Evolutionary conservation across 441 rosid genomes (phyloP), one percentile per base, ranked within the genome.

Genomic region (Brassica balearica): DNA sequence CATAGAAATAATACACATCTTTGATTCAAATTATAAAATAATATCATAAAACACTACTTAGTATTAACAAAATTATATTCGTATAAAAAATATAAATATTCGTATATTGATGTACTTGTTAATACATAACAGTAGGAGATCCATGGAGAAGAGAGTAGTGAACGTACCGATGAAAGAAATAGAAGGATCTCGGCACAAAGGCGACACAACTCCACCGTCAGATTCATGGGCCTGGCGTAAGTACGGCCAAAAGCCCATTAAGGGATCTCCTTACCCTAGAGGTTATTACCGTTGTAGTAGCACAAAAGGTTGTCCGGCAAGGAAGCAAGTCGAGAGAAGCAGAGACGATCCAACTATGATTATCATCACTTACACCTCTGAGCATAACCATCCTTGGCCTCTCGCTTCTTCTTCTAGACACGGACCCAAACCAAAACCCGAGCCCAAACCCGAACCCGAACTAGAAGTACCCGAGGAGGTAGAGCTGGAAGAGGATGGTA

Each of bases 171-270:
- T 95, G 90, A 93, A 88, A 81, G 97, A 88, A 68, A 68, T 85
- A 1, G 96, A 90, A 80, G 96, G 95, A 38, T 71, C 91, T 5
- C 72, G 95, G 71, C 80, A 88, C 61, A 95, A 90, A 79, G 94
- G 96, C 0, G 98, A 93, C 72, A 80, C 86, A 51, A 84, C 91
- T 32, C 89, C 97, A 12, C 99, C 98, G 61, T 82, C 98, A 0
- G 99, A 95, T 84, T 93, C 97, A n/a, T 95, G 98, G 98, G 97
- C 99, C 0, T 95, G 99, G 99, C 79, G 99, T 76, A 95, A 95
- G 74, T 95, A 95, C 74, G 99, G 99, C 55, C 99, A 95, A 69
- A 95, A 95, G 80, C 99, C 99, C 76, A 93, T 95, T 90, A 95
- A 95, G 78, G 99, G 99, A 43, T 92, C 99, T 5, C 99, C 99